Base-by-base conservation (phyloP, 164 flowering plant genomes). In the Aristolochia californica region DNA sequence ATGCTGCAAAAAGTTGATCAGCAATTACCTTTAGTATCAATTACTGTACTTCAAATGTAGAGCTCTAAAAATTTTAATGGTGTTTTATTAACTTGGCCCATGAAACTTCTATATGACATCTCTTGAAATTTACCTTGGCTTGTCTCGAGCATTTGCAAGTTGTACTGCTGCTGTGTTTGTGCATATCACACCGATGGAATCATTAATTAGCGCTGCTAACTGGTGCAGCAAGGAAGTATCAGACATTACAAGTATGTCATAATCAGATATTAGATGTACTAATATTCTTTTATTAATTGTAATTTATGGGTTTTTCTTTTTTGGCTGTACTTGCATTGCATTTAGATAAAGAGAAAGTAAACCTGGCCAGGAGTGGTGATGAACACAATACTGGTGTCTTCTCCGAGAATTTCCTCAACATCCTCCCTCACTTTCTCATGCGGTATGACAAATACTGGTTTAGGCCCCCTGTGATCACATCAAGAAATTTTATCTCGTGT, bases 101-200 rank as follows among this genome's bases (percentile, higher is more conserved):
- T 34, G 40, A 34, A 34, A 34, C 5, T 8, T 7, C 40, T 34
- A 34, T 7, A 7, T 34, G 7, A 34, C 10, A 34, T 34, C 40
- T 7, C 16, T 45, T 58, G 13, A 7, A 45, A 21, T 2, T 71
- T 61, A 85, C 95, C 93, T 73, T 12, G 95, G 93, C 65, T 85
- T 87, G 34, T 79, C 78, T 0, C 94, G 87, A 3, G 97, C 91
- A 69, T 74, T 70, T 9, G 97, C 94, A 7, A 90, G 83, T 65
- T 85, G 97, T 51, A 90, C 69, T 7, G 97, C 97, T 16, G 87
- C 94, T 30, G 97, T 87, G 68, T 90, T 90, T 38, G 97, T 90
- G 22, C 89, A 75, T 60, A 87, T 81, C 5, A 90, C 89, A n/a
- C 95, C 95, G 45, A 76, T 69, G 0, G 97, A 87, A 52, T 87